A percentile compares a stretch with the other conserved stretches of the same genome.
Evolutionary conservation across 345 rosid genomes (phyloP).

Genomic region (Gossypium ekmanianum): DNA sequence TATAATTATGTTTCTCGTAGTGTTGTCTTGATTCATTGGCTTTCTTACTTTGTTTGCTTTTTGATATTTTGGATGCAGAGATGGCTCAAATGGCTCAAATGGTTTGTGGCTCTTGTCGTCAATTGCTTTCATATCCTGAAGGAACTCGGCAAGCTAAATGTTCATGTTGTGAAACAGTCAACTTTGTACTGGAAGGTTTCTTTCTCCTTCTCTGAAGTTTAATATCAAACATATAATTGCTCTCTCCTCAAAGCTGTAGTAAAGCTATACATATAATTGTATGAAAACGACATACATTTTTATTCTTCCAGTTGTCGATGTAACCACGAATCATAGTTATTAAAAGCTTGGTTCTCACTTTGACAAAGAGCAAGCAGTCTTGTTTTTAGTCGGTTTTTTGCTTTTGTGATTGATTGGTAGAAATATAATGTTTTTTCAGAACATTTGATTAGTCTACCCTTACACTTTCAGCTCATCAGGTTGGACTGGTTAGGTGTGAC

Average conservation of each 20-base stretch:
- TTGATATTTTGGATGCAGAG: conserved; percentile 34
- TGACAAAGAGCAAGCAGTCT: background rate
- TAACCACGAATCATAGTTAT: background rate
- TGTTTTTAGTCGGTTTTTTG: background rate
- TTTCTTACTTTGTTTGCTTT: background rate
- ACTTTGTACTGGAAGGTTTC: conserved; percentile 83
- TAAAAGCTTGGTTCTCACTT: background rate
- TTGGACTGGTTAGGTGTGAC: conserved; percentile 68
- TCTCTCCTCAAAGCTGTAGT: background rate
- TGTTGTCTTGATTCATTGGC: background rate
- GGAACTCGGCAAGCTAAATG: conserved; percentile 67
- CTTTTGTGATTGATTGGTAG: background rate
- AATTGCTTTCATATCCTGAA: conserved; percentile 62
- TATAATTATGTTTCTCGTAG: background rate
- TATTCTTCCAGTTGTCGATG: background rate
- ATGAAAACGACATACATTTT: background rate
- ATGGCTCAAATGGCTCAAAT: conserved; percentile 71
- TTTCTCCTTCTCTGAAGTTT: conserved; percentile 14
- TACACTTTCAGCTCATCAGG: conserved; percentile 53
- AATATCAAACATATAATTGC: background rate
- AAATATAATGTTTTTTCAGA: background rate
- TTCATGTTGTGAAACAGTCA: conserved; percentile 58
- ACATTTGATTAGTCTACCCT: background rate
- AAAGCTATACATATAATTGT: background rate
- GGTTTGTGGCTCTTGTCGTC: conserved; percentile 94